A percentile compares a stretch with the other conserved stretches of the same genome.
Conservation (phyloP, 768 basidiomycete species). For the Suillus americanus region DNA sequence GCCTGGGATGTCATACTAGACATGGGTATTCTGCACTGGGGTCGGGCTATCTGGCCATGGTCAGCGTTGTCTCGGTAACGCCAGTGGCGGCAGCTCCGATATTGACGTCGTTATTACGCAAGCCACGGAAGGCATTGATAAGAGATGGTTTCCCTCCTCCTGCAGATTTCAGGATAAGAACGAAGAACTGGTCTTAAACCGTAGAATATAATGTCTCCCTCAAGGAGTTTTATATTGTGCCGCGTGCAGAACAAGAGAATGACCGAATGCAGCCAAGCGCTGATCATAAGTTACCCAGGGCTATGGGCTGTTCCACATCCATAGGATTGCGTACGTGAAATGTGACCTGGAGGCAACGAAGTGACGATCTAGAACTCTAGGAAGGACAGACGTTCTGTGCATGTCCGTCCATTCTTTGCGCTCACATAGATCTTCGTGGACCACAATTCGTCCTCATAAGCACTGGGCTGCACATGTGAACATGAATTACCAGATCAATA, state of each 20-base stretch:
- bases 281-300: neutral
- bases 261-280: neutral
- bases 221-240: neutral
- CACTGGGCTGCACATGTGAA: neutral
- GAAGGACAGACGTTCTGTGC: neutral
- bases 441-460: neutral
- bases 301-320: neutral
- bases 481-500: neutral
- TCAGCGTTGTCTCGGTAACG: constrained; percentile 29
- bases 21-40: constrained; percentile 15
- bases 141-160: constrained; percentile 38
- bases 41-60: constrained; percentile 27
- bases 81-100: constrained; percentile 27
- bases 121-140: constrained; percentile 35
- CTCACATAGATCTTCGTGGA: neutral
- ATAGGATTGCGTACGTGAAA: too few relatives aligned
- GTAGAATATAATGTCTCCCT: neutral
- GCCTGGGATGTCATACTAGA: constrained; percentile 39
- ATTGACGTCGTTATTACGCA: constrained; percentile 17
- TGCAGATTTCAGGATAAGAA: constrained; percentile 7
- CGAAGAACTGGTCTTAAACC: neutral
- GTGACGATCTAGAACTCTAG: neutral
- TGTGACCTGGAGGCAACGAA: neutral
- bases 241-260: neutral
- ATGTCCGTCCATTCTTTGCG: neutral